phyloP scores from a whole-genome alignment of 1,284 basidiomycete genomes.

The Leccinum solheimii region DNA sequence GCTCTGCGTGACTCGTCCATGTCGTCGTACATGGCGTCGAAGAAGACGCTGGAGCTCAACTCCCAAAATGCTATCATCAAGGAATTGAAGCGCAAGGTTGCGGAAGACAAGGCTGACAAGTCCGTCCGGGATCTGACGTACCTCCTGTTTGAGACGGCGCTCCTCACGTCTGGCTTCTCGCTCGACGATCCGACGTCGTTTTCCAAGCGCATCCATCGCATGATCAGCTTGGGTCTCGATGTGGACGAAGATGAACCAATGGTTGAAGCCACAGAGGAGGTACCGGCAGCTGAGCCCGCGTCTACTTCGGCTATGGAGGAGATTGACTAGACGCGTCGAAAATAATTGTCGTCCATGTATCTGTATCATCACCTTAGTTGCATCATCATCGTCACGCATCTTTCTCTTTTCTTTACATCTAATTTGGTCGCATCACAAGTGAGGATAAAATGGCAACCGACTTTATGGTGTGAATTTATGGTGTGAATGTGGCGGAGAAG shows the following conservation, averaged over 20 bases:
- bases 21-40: conserved; percentile 99
- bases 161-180: conserved; percentile 92
- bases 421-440: conserved; percentile 9
- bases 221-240: conserved; percentile 87
- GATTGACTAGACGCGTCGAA: conserved; percentile 60
- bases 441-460: neutral
- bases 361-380: conserved; percentile 33
- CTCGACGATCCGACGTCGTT: conserved; percentile 95
- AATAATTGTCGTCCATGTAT: conserved; percentile 18
- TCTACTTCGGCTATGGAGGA: conserved; percentile 82
- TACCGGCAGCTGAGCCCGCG: conserved; percentile 51
- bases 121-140: conserved; percentile 96
- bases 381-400: conserved; percentile 25
- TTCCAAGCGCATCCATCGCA: conserved; percentile 95
- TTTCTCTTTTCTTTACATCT: conserved; percentile 1
- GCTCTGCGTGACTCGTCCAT: conserved; percentile 98
- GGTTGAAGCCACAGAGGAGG: conserved; percentile 32
- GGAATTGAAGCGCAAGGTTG: conserved; percentile 93
- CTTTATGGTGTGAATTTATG: neutral
- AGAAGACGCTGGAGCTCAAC: conserved; percentile 99
- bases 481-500: neutral
- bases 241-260: conserved; percentile 71
- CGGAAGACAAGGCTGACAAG: conserved; percentile 98
- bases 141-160: conserved; percentile 95
- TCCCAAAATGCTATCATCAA: conserved; percentile 92